Evolutionary conservation across 2,329 filamentous ascomycete genomes (phyloP).

Genomic region (Aspergillus sp.): DNA sequence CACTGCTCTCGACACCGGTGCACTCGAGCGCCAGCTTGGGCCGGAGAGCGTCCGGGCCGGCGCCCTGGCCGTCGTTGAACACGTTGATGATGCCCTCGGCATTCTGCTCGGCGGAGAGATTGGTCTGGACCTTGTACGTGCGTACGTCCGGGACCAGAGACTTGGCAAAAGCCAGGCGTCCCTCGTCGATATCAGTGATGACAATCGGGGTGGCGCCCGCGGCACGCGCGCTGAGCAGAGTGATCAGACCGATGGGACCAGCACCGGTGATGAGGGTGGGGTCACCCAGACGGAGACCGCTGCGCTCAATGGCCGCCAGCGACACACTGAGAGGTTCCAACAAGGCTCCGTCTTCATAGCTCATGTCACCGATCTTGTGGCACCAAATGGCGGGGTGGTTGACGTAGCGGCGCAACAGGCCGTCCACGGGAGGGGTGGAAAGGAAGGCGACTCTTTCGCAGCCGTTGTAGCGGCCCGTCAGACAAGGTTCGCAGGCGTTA

Average conservation of each 20-base stretch:
- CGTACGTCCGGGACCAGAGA: conserved; percentile 73
- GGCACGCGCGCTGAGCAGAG: conserved; percentile 76
- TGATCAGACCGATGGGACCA: conserved; percentile 89
- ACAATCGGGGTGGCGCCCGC: conserved; percentile 88
- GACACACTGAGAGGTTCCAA: conserved; percentile 88
- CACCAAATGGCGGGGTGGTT: conserved; percentile 94
- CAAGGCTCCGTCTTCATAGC: conserved; percentile 85
- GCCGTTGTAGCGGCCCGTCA: conserved; percentile 92
- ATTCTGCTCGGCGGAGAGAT: conserved; percentile 62
- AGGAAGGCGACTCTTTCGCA: conserved; percentile 84
- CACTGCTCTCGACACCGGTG: conserved; percentile 88
- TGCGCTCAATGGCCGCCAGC: conserved; percentile 81
- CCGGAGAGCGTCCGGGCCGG: conserved; percentile 60
- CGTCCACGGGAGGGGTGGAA: conserved; percentile 84
- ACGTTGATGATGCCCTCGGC: conserved; percentile 65
- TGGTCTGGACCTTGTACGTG: conserved; percentile 59
- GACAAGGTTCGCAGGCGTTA: conserved; percentile 82
- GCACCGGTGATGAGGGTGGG: conserved; percentile 87
- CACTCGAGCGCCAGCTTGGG: conserved; percentile 84
- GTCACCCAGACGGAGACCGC: conserved; percentile 77
- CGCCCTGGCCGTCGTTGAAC: conserved; percentile 54
- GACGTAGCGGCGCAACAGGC: conserved; percentile 85
- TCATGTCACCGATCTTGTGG: conserved; percentile 92
- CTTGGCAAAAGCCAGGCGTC: conserved; percentile 79
- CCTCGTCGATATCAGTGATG: conserved; percentile 91